A percentile compares a stretch with the other conserved stretches of the same genome.
Evolutionary conservation across 2,329 filamentous ascomycete genomes (phyloP).

Genomic region (Sarocladiaceae sp.): DNA sequence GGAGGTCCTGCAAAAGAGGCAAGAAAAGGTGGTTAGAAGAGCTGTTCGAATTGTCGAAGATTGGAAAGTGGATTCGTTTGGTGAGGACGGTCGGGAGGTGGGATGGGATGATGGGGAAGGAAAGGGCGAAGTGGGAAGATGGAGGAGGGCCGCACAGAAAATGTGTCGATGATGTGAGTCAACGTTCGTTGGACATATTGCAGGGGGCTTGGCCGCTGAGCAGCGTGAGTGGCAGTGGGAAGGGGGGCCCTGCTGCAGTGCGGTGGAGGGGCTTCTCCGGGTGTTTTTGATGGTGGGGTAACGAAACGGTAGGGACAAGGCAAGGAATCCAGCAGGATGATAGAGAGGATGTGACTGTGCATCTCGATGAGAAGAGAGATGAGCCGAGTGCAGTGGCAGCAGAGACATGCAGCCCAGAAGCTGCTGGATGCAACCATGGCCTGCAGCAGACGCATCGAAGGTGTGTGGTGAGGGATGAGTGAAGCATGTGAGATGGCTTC

Average conservation of each 20-base stretch:
- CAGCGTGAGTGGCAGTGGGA: too few species aligned
- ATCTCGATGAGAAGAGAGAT: too few species aligned
- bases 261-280: constrained; percentile 10
- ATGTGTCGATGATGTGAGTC: constrained; percentile 9
- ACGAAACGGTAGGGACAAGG: too few species aligned
- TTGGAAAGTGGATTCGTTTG: constrained; percentile 15
- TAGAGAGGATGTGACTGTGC: too few species aligned
- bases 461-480: background rate
- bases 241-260: background rate
- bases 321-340: too few species aligned
- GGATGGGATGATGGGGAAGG: constrained; percentile 1
- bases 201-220: constrained; percentile 8
- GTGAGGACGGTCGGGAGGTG: background rate
- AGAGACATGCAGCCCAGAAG: too few species aligned
- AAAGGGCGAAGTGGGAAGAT: constrained; percentile 7
- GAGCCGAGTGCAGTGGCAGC: too few species aligned
- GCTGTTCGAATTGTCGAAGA: constrained; percentile 12
- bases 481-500: too few species aligned
- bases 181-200: constrained; percentile 3
- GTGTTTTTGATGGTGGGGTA: constrained; percentile 11
- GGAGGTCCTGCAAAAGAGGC: constrained; percentile 18
- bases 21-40: constrained; percentile 12
- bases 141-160: constrained; percentile 12
- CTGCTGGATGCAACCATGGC: background rate
- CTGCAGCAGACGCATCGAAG: too few species aligned